phyloP scores from a whole-genome alignment of 164 flowering plant species.

The Aristolochia contorta region DNA sequence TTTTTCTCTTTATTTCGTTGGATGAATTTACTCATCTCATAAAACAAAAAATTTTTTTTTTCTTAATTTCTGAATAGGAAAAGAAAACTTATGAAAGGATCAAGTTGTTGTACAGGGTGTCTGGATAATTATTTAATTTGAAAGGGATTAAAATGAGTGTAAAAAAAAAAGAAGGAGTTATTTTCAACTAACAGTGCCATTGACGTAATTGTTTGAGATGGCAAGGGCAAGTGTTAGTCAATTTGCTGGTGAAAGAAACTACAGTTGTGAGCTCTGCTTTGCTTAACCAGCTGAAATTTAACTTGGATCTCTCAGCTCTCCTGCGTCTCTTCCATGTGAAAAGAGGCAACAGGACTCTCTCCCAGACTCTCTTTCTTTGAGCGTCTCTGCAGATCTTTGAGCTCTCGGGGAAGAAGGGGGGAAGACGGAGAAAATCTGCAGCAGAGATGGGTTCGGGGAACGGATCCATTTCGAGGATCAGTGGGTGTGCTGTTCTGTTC shows the following conservation, averaged over 20 bases:
- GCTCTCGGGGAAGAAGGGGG: slow-evolving; percentile 2
- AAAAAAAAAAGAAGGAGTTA: too few species aligned
- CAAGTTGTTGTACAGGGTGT: too few species aligned
- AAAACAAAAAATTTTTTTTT: too few species aligned
- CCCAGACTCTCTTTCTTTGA: not conserved
- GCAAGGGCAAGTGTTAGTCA: too few species aligned
- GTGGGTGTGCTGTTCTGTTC: slow-evolving; percentile 12
- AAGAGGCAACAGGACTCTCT: not conserved
- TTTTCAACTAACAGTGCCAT: too few species aligned
- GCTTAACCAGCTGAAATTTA: not conserved
- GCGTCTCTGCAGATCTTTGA: slow-evolving; percentile 4
- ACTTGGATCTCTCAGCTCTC: not conserved
- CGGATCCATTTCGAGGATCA: slow-evolving; percentile 8
- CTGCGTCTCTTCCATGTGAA: not conserved
- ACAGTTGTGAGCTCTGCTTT: not conserved
- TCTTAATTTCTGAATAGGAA: too few species aligned
- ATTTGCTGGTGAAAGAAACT: not conserved
- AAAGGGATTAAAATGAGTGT: too few species aligned
- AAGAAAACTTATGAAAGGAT: too few species aligned
- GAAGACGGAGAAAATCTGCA: not conserved
- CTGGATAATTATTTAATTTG: too few species aligned
- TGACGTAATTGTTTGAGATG: too few species aligned
- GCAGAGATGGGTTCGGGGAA: slow-evolving; percentile 1
- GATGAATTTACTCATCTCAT: too few species aligned
- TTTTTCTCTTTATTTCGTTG: too few species aligned